Evolutionary conservation across 495 filamentous ascomycete species (phyloP), one percentile per base, ranked within the genome.

Genomic region (Poronia punctata): DNA sequence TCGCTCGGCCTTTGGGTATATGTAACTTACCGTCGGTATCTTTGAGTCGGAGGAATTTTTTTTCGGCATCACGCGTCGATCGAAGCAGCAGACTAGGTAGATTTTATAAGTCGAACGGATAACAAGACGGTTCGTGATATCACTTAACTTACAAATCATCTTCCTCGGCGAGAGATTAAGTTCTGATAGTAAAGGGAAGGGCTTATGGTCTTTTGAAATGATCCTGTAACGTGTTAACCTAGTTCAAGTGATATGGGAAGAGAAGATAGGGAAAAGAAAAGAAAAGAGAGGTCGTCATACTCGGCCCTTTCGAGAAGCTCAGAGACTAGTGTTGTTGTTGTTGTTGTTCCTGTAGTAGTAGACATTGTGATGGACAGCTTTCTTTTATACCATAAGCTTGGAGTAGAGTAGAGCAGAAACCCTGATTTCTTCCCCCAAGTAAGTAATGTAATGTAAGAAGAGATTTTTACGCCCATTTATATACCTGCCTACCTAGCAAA

Each of bases 101-200:
- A n/a, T n/a, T n/a, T n/a, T n/a, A n/a, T n/a, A n/a, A n/a, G n/a
- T n/a, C n/a, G n/a, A n/a, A n/a, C n/a, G n/a, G n/a, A n/a, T n/a
- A n/a, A n/a, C n/a, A n/a, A n/a, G n/a, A n/a, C n/a, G n/a, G n/a
- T n/a, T n/a, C n/a, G n/a, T n/a, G n/a, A n/a, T n/a, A n/a, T n/a
- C n/a, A n/a, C n/a, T n/a, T n/a, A 9, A 30, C 37, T 39, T 9
- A 39, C 37, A 39, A 19, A 39, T 30, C 37, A 39, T 39, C 37
- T 39, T 39, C 25, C 11, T 8, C 18, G 37, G 17, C 4, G 10
- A 9, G 8, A 7, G 14, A 4, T 8, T n/a, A 5, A 19, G 1
- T n/a, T 30, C 26, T 9, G 11, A 8, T 5, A 39, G 6, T 24
- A 28, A 17, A 3, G 37, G 25, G 2, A 14, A 14, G 22, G 37